These are phyloP conservation scores for Corylus americana DNA, from an alignment of 306 rosid species.

Conservation along the genomic window DNA sequence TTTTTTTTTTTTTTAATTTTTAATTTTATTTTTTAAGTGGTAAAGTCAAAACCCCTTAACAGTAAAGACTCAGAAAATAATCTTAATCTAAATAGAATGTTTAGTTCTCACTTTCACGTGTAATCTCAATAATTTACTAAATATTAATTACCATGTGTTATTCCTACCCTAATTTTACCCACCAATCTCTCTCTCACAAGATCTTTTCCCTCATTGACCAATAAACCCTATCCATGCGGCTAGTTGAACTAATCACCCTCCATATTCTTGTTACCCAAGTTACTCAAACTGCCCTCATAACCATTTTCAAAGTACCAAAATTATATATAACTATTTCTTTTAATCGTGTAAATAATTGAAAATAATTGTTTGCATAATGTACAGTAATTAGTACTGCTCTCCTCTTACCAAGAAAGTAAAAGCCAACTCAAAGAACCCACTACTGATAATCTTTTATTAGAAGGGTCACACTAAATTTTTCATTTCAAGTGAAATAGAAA, in stretches of 20 bases:
- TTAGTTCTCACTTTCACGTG: conserved; percentile 6
- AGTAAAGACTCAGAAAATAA: too few relatives aligned
- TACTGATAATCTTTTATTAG: too few relatives aligned
- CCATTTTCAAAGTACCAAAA: background rate
- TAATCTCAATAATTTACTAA: background rate
- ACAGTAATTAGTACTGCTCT: background rate
- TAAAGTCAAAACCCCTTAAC: background rate
- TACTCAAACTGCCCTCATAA: conserved; percentile 5
- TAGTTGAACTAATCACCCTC: conserved; percentile 25
- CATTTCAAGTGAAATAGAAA: too few relatives aligned
- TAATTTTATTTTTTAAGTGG: background rate
- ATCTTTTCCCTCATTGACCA: conserved; percentile 19
- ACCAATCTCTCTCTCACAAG: conserved; percentile 3
- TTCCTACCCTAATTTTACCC: conserved; percentile 1
- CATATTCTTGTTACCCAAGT: background rate
- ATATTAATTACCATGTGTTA: background rate
- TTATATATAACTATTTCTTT: background rate
- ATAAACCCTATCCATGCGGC: background rate
- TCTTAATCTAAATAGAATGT: background rate
- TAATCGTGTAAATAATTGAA: background rate
- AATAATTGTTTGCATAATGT: background rate
- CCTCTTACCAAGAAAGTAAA: too few relatives aligned
- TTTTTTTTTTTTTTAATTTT: too few relatives aligned
- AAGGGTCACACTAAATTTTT: too few relatives aligned
- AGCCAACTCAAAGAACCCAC: too few relatives aligned